These are phyloP conservation scores for Monilinia polystroma DNA, from an alignment of 2,329 filamentous ascomycete genomes.

Conservation along the genomic window DNA sequence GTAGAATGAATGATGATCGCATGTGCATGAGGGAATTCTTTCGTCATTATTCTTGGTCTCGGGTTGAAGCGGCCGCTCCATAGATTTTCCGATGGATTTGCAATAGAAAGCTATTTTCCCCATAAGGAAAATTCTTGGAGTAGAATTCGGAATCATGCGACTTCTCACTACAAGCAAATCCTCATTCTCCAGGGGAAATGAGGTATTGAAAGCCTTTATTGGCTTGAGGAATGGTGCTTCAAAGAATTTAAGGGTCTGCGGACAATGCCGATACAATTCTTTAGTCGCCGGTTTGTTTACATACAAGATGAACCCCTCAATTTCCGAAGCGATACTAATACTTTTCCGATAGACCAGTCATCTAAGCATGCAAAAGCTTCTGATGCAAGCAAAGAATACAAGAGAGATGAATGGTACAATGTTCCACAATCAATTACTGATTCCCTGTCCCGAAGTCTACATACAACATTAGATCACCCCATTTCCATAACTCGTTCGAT, in stretches of 20 bases:
- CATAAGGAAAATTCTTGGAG: not conserved
- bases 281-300: conserved; percentile 29
- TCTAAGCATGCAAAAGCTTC: not conserved
- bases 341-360: not conserved
- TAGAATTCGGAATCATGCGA: conserved; percentile 30
- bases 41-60: conserved; percentile 6
- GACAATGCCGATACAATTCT: conserved; percentile 37
- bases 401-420: conserved; percentile 82
- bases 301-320: not conserved
- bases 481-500: conserved; percentile 86
- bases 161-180: conserved; percentile 26
- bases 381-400: conserved; percentile 48
- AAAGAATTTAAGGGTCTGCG: conserved; percentile 29
- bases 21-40: not conserved
- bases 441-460: conserved; percentile 74
- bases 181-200: conserved; percentile 27
- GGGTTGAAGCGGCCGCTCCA: conserved; percentile 9
- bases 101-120: not conserved
- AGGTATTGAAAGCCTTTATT: conserved; percentile 28
- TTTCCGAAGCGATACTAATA: conserved; percentile 1
- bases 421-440: conserved; percentile 71
- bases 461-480: conserved; percentile 88
- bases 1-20: not conserved
- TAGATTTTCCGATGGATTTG: not conserved
- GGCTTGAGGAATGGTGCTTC: conserved; percentile 29